Percentiles rank a stretch among this genome's conserved stretches.
Conservation (phyloP, 257 asterid species). For the Jasminum sambac region DNA sequence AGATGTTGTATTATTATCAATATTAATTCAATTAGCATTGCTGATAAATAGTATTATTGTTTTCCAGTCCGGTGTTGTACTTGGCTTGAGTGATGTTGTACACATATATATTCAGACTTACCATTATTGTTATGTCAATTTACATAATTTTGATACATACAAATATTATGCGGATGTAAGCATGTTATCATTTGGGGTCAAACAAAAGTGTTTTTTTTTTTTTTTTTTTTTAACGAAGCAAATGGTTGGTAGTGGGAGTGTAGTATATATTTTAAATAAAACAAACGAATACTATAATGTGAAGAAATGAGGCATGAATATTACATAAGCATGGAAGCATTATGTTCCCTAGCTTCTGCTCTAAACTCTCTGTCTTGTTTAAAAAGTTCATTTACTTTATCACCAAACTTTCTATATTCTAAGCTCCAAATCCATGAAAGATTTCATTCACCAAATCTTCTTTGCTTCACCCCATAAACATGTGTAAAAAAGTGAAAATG, state of each 20-base stretch:
- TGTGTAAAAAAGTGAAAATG: background rate
- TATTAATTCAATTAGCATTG: too few relatives aligned
- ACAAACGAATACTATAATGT: background rate
- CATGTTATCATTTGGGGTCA: slow-evolving; percentile 26
- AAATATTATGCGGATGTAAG: slow-evolving; percentile 34
- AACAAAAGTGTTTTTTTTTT: too few relatives aligned
- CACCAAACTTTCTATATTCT: slow-evolving; percentile 22
- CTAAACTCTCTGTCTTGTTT: slow-evolving; percentile 35
- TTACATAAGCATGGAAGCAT: slow-evolving; percentile 36
- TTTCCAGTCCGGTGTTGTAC: too few relatives aligned
- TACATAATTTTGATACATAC: background rate
- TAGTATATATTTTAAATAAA: background rate
- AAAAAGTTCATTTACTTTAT: slow-evolving; percentile 24
- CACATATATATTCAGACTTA: too few relatives aligned
- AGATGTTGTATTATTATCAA: too few relatives aligned
- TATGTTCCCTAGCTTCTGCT: slow-evolving; percentile 39
- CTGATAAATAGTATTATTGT: too few relatives aligned
- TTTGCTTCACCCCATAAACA: background rate
- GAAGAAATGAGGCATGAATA: slow-evolving; percentile 20
- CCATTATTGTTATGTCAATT: background rate
- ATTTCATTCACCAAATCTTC: background rate
- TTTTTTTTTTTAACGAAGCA: too few relatives aligned
- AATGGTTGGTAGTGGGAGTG: background rate
- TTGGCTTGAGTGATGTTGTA: too few relatives aligned
- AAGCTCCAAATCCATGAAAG: slow-evolving; percentile 14